phyloP scores from a whole-genome alignment of 208 protist genomes.

The Endotrypanum monterogeii region DNA sequence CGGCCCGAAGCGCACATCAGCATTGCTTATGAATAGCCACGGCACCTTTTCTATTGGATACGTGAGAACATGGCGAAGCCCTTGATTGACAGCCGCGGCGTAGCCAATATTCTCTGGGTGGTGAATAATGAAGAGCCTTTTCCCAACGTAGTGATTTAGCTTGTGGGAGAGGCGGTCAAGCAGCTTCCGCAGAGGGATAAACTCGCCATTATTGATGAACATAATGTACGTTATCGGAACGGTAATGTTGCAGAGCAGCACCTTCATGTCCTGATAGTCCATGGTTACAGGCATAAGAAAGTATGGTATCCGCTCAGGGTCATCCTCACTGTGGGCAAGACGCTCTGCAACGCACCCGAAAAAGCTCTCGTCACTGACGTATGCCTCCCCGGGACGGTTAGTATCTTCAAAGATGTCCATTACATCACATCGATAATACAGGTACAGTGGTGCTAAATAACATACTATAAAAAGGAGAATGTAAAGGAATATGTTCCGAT shows the following conservation, averaged over 20 bases:
- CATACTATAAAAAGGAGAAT: conserved; percentile 14
- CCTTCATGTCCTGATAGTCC: conserved; percentile 41
- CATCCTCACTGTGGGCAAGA: conserved; percentile 12
- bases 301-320: conserved; percentile 28
- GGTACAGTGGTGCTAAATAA: conserved; percentile 5
- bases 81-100: conserved; percentile 36
- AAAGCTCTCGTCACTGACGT: conserved; percentile 28
- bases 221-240: conserved; percentile 39
- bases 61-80: conserved; percentile 23
- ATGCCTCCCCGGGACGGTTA: conserved; percentile 20
- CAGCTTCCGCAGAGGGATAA: conserved; percentile 11
- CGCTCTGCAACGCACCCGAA: conserved; percentile 23
- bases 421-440: conserved; percentile 5
- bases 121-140: conserved; percentile 26
- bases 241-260: conserved; percentile 38
- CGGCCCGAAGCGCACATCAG: conserved; percentile 35
- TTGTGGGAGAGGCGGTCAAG: conserved; percentile 11
- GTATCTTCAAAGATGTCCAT: conserved; percentile 7
- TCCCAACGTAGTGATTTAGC: conserved; percentile 1
- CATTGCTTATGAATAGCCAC: conserved; percentile 42
- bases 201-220: conserved; percentile 41
- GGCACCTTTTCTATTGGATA: conserved; percentile 33
- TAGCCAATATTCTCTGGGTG: conserved; percentile 37
- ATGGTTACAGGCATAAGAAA: conserved; percentile 38
- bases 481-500: neutral